phyloP scores from a whole-genome alignment of 2,329 filamentous ascomycete species.

The Colletotrichum sp. region DNA sequence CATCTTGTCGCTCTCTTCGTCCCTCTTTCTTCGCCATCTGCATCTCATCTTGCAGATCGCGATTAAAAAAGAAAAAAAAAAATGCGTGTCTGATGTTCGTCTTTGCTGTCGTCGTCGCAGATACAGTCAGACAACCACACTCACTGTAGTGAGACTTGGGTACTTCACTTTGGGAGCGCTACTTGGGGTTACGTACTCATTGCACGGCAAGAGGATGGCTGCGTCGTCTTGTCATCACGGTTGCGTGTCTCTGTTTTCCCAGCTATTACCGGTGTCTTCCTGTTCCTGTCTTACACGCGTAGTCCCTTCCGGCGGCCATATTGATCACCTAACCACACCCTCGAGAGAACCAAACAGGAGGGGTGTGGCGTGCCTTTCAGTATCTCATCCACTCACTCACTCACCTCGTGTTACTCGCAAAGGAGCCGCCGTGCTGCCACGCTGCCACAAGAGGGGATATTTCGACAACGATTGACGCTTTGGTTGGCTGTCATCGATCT shows the following conservation, averaged over 20 bases:
- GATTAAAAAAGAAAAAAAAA: too few species aligned
- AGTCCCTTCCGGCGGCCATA: background rate
- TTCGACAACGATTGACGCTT: background rate
- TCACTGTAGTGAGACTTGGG: too few species aligned
- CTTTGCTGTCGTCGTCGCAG: background rate
- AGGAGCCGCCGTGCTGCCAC: background rate
- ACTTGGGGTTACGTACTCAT: background rate
- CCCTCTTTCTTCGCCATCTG: background rate
- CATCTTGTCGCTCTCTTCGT: background rate
- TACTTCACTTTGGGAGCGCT: background rate
- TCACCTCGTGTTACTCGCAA: background rate
- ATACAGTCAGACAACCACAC: background rate
- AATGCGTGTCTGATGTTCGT: background rate
- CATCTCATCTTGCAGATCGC: background rate
- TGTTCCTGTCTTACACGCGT: background rate
- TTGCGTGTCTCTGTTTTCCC: background rate
- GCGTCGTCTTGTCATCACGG: background rate
- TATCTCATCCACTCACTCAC: background rate
- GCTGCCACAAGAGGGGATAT: background rate
- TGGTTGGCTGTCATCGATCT: background rate
- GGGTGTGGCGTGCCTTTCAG: background rate
- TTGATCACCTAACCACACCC: background rate
- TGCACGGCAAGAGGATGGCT: background rate
- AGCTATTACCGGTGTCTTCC: background rate
- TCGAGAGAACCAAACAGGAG: background rate